Conservation (phyloP, 176 grass and related monocot genomes). For the Avena sativa region DNA sequence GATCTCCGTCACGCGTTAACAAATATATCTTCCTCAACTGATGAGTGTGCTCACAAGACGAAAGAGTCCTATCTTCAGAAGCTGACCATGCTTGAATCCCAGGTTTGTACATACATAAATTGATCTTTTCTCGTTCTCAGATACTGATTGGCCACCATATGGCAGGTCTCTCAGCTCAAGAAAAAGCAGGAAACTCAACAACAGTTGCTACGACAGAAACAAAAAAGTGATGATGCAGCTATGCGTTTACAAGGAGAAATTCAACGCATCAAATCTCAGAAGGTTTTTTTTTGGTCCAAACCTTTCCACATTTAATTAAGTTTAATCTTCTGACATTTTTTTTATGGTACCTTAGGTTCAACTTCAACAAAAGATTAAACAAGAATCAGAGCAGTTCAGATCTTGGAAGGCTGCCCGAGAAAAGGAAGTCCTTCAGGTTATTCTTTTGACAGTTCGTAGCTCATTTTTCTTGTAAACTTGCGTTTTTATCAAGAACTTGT, state of each 20-base stretch:
- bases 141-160: constrained; percentile 28
- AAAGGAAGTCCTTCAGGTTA: constrained; percentile 96
- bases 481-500: background rate
- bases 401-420: constrained; percentile 92
- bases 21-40: constrained; percentile 66
- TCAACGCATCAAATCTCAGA: constrained; percentile 91
- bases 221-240: constrained; percentile 85
- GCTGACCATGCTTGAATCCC: constrained; percentile 81
- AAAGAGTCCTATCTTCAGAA: constrained; percentile 92
- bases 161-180: constrained; percentile 84
- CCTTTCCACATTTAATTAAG: background rate
- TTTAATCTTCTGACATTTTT: constrained; percentile 27
- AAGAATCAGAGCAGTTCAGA: constrained; percentile 96
- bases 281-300: constrained; percentile 49
- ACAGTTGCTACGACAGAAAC: constrained; percentile 84
- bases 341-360: constrained; percentile 64
- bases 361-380: constrained; percentile 98
- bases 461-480: constrained; percentile 26
- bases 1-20: constrained; percentile 69
- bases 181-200: constrained; percentile 91
- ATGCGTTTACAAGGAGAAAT: constrained; percentile 88
- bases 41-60: constrained; percentile 72
- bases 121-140: constrained; percentile 20
- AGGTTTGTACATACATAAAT: constrained; percentile 59
- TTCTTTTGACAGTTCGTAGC: constrained; percentile 17